Percentiles rank a stretch among this genome's conserved stretches.
Evolutionary conservation across 1,284 basidiomycete species (phyloP).

Genomic region (Ceratobasidium theobromae): DNA sequence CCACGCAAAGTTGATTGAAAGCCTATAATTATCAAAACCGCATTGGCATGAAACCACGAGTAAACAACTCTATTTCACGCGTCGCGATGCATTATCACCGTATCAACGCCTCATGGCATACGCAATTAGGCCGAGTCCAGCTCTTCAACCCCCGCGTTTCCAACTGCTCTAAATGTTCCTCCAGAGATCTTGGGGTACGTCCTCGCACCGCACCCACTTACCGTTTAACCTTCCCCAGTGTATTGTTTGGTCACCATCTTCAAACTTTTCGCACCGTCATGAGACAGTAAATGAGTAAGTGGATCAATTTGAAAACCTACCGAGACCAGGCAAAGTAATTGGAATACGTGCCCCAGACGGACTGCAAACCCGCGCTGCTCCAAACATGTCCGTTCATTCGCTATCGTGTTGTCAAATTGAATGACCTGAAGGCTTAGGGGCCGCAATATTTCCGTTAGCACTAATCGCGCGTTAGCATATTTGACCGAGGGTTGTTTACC

Average conservation of each 20-base stretch:
- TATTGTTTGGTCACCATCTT: conserved; percentile 14
- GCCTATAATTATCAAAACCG: too few species aligned
- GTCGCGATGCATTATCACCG: too few species aligned
- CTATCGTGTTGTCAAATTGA: conserved; percentile 28
- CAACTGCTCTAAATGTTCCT: not conserved
- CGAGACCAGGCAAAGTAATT: conserved; percentile 11
- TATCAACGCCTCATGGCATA: too few species aligned
- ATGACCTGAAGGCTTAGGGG: not conserved
- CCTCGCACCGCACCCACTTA: conserved; percentile 6
- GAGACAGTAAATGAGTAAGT: not conserved
- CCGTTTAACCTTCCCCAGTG: conserved; percentile 18
- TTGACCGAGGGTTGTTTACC: not conserved
- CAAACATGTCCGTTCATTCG: conserved; percentile 9
- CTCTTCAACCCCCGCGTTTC: not conserved
- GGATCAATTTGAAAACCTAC: not conserved
- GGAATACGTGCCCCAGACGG: conserved; percentile 14
- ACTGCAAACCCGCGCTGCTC: conserved; percentile 17
- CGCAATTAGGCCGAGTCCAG: too few species aligned
- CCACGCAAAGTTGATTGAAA: too few species aligned
- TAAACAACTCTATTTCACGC: too few species aligned
- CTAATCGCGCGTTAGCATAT: not conserved
- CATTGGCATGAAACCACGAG: too few species aligned
- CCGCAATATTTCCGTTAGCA: not conserved
- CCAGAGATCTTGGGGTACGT: conserved; percentile 7
- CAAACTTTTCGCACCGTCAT: not conserved